phyloP scores from a whole-genome alignment of 805 yeast genomes.

The Kuraishia piskuri region DNA sequence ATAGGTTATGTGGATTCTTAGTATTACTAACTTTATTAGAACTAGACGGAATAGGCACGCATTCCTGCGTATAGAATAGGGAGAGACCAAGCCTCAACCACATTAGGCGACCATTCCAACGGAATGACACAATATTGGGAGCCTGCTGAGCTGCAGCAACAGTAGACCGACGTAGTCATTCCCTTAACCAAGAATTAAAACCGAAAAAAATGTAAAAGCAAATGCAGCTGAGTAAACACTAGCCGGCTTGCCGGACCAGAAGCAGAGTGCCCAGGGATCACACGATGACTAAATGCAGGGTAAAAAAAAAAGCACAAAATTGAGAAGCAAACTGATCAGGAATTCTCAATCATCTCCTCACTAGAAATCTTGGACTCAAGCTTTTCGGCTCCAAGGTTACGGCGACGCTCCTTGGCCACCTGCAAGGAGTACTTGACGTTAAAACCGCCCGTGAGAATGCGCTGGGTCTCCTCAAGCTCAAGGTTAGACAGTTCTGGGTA shows the following conservation, averaged over 20 bases:
- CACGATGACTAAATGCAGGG: neutral
- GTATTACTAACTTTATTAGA: too few species aligned
- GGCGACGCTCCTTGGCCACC: constrained; percentile 38
- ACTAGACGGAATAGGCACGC: too few species aligned
- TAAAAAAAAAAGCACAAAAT: neutral
- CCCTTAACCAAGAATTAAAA: neutral
- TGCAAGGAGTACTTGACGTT: constrained; percentile 60
- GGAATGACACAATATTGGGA: neutral
- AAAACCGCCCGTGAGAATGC: constrained; percentile 75
- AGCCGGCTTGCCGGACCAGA: neutral
- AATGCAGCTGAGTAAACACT: neutral
- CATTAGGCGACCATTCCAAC: too few species aligned
- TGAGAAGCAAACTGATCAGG: neutral
- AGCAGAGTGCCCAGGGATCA: neutral
- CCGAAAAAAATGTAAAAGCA: neutral
- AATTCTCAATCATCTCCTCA: neutral
- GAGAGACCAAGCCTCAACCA: too few species aligned
- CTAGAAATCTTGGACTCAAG: neutral
- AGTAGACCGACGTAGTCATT: neutral
- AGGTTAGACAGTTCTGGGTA: constrained; percentile 90
- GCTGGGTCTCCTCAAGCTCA: constrained; percentile 86
- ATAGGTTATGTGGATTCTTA: too few species aligned
- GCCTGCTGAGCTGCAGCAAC: neutral
- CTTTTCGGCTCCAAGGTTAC: neutral
- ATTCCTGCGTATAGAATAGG: too few species aligned